These are phyloP conservation scores for Trametopsis cervina DNA, from an alignment of 768 basidiomycete species.

Conservation along the genomic window DNA sequence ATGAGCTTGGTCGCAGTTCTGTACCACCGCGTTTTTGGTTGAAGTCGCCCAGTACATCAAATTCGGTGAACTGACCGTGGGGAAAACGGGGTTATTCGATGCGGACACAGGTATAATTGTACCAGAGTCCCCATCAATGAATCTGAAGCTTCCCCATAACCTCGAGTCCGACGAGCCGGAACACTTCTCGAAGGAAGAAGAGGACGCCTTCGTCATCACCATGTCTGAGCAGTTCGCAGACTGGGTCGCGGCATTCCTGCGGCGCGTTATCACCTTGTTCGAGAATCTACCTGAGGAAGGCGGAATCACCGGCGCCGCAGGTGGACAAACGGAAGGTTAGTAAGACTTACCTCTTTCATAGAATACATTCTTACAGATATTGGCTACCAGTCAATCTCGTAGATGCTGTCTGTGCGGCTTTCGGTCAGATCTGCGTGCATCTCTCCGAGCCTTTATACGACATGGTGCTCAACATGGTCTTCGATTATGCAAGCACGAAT, in stretches of 20 bases:
- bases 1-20: conserved; percentile 39
- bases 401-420: conserved; percentile 69
- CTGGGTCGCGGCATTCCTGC: conserved; percentile 79
- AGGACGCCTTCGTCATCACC: conserved; percentile 65
- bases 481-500: conserved; percentile 73
- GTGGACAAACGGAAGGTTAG: conserved; percentile 59
- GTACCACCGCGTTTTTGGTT: conserved; percentile 68
- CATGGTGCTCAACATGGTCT: conserved; percentile 76
- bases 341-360: background rate
- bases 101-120: conserved; percentile 18
- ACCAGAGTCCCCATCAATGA: conserved; percentile 23
- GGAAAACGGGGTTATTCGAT: conserved; percentile 11
- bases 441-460: conserved; percentile 71
- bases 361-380: background rate
- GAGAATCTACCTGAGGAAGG: conserved; percentile 87
- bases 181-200: conserved; percentile 51
- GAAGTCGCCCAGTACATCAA: conserved; percentile 72
- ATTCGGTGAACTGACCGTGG: conserved; percentile 50
- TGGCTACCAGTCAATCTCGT: conserved; percentile 60
- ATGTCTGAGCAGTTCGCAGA: conserved; percentile 71
- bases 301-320: conserved; percentile 44
- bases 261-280: conserved; percentile 70
- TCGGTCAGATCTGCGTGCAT: conserved; percentile 72
- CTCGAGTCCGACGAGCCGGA: conserved; percentile 32
- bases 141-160: conserved; percentile 29